A percentile compares a stretch with the other conserved stretches of the same genome.
phyloP scores from a whole-genome alignment of 805 yeast genomes.

The Pichia thaimueangensis region DNA sequence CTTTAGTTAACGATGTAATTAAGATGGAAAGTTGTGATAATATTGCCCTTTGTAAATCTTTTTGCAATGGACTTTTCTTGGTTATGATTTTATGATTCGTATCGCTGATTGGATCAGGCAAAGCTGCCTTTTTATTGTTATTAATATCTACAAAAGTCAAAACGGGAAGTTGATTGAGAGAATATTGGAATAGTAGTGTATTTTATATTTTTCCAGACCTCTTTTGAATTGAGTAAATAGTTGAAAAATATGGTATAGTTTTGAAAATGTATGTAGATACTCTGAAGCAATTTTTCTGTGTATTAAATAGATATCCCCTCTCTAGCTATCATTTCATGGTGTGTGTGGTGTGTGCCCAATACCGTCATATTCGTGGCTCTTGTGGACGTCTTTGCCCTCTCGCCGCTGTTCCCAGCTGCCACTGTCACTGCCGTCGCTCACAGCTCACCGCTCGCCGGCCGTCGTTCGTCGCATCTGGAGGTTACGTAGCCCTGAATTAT shows the following conservation, averaged over 20 bases:
- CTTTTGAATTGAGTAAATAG: background rate
- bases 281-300: too few relatives aligned
- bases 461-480: too few relatives aligned
- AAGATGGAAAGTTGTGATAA: conserved; percentile 50
- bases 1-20: conserved; percentile 36
- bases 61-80: conserved; percentile 10
- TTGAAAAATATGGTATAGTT: background rate
- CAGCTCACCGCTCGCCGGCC: too few relatives aligned
- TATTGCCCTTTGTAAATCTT: conserved; percentile 27
- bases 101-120: conserved; percentile 17
- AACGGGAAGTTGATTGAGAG: background rate
- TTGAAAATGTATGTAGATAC: too few relatives aligned
- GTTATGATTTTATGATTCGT: background rate
- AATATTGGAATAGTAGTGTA: background rate
- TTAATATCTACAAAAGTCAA: conserved; percentile 11
- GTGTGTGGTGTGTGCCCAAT: too few relatives aligned
- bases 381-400: too few relatives aligned
- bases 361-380: too few relatives aligned
- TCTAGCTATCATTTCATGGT: too few relatives aligned
- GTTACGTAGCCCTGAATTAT: too few relatives aligned
- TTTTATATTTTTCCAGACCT: background rate
- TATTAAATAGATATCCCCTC: too few relatives aligned
- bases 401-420: too few relatives aligned
- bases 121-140: conserved; percentile 18
- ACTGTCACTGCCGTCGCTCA: too few relatives aligned